Evolutionary conservation across 345 rosid genomes (phyloP).

Genomic region (Cardamine occulta): DNA sequence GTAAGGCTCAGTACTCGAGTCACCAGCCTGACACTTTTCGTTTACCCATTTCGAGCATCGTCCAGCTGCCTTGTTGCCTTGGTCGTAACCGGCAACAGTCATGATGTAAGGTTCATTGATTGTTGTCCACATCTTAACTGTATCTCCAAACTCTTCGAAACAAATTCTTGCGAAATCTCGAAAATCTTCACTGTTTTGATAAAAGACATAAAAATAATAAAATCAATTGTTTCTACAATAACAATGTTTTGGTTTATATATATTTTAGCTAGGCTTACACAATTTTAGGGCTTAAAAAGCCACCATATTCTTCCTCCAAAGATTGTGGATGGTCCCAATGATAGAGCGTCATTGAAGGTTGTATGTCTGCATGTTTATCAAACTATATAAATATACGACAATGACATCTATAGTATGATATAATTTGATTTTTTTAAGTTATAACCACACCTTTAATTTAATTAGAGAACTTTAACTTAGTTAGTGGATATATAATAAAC

Average conservation of each 20-base stretch:
- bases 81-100: conserved; percentile 44
- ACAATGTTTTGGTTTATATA: not conserved
- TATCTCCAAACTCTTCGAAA: conserved; percentile 55
- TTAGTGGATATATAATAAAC: not conserved
- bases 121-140: conserved; percentile 59
- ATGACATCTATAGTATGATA: not conserved
- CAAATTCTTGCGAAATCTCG: conserved; percentile 49
- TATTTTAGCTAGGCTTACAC: conserved; percentile 46
- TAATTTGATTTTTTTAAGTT: not conserved
- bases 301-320: conserved; percentile 57
- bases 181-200: conserved; percentile 49
- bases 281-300: conserved; percentile 50
- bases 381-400: not conserved
- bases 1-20: conserved; percentile 48
- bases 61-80: conserved; percentile 46
- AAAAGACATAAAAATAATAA: not conserved
- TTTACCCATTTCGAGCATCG: conserved; percentile 47
- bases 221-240: not conserved
- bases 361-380: conserved; percentile 39
- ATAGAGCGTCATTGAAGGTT: conserved; percentile 55
- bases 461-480: not conserved
- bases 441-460: not conserved
- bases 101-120: conserved; percentile 52
- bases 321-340: conserved; percentile 64
- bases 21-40: conserved; percentile 36